Percentiles rank a stretch among this genome's conserved stretches.
These are phyloP conservation scores for Xylaria arbuscula DNA, from an alignment of 2,329 filamentous ascomycete genomes.

Conservation along the genomic window DNA sequence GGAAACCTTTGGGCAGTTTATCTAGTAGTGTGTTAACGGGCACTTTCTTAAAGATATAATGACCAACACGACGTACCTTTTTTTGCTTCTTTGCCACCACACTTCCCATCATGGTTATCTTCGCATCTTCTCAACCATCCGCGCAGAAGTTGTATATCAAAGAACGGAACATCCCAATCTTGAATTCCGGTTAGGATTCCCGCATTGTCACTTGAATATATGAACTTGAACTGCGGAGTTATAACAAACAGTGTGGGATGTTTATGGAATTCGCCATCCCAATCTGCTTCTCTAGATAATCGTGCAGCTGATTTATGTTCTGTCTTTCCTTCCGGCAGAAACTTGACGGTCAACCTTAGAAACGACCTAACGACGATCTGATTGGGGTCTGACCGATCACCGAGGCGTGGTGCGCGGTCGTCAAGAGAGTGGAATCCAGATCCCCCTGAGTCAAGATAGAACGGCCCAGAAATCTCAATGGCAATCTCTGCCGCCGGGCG, in stretches of 20 bases:
- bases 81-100: not conserved
- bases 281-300: not conserved
- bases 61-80: not conserved
- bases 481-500: not conserved
- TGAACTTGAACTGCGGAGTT: not conserved
- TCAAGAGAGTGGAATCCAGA: not conserved
- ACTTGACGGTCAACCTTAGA: not conserved
- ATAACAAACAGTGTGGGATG: not conserved
- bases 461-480: not conserved
- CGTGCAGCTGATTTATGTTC: not conserved
- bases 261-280: not conserved
- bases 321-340: not conserved
- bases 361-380: not conserved
- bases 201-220: conserved; percentile 3
- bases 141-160: not conserved
- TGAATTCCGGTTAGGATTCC: not conserved
- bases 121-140: not conserved
- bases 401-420: not conserved
- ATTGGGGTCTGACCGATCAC: conserved; percentile 6
- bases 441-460: not conserved
- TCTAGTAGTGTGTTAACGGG: not conserved
- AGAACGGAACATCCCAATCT: not conserved
- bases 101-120: not conserved
- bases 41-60: no score
- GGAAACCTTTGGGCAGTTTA: not conserved